Evolutionary conservation across 2,329 filamentous ascomycete genomes (phyloP), one percentile per base, ranked within the genome.

Genomic region (Aspergillus oerlinghausenensis): DNA sequence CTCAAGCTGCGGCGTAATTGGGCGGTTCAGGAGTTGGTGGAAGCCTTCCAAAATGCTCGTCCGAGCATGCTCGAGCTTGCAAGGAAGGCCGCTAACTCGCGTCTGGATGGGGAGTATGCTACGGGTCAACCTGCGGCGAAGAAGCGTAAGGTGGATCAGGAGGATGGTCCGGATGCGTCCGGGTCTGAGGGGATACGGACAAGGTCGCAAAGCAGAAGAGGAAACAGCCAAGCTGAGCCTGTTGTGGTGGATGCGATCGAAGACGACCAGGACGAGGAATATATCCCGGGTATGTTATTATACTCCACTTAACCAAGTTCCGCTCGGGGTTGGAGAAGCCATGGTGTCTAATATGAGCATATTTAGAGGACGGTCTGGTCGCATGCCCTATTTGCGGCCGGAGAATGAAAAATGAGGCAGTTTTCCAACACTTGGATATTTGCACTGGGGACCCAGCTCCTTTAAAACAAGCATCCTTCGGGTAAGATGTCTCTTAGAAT

Each of bases 1-100:
- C 82, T 90, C 59, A 94, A 90, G 71, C 71, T 99, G 64, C 83
- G 92, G 57, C 87, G 88, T 49, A 97, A 97, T 71, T 89, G 88
- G 82, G 86, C 88, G 0, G 79, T 97, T 62, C 86, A 94, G 67
- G 92, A 97, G 69, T 81, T 93, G 1, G 89, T 96, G 8, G 86
- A 90, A 42, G 84, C 86, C 0, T 99, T 97, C 63, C 78, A 84
- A 62, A 82, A 79, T 52, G 85, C 86, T 4, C 81, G 93, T 55
- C 73, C 82, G 3, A 76, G 76, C 21, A 79, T 89, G 3, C 72
- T 97, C 26, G 77, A 81, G 1, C 78, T 92, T 65, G 91, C 90
- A 29, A 82, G 75, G 49, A 67, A 62, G 50, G 67, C 69, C 85
- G 71, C 77, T 77, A 56, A 78, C 81, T 50, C 83, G 79, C 49